A percentile compares a stretch with the other conserved stretches of the same genome.
Evolutionary conservation across 176 grass and related monocot species (phyloP).

Genomic region (Aegilops bicornis): DNA sequence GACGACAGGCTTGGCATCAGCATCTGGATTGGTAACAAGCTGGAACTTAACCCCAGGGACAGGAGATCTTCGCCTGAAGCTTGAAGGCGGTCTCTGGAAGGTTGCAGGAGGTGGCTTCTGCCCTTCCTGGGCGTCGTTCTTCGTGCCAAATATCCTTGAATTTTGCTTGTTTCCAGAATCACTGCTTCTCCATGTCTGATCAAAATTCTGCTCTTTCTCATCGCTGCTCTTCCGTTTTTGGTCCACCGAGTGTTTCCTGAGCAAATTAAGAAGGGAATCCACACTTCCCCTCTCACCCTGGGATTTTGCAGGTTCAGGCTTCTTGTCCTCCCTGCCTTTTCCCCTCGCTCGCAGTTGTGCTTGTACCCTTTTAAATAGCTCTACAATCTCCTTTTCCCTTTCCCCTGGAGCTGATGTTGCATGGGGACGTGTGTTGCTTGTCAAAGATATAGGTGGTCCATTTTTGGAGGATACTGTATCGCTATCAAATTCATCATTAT

Average conservation of each 20-base stretch:
- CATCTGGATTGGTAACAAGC: constrained; percentile 35
- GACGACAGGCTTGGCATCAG: not conserved
- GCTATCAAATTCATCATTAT: constrained; percentile 51
- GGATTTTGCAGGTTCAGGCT: constrained; percentile 54
- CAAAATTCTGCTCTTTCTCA: constrained; percentile 40
- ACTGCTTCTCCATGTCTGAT: constrained; percentile 42
- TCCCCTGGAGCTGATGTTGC: constrained; percentile 48
- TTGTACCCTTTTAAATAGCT: constrained; percentile 80
- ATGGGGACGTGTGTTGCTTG: constrained; percentile 40
- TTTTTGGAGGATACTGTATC: constrained; percentile 63
- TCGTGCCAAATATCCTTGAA: constrained; percentile 31
- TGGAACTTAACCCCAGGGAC: constrained; percentile 69
- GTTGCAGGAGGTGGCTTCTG: constrained; percentile 21
- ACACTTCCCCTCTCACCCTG: constrained; percentile 64
- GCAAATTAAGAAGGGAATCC: constrained; percentile 61
- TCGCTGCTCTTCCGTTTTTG: constrained; percentile 42
- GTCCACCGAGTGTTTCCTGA: constrained; percentile 63
- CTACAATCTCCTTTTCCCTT: constrained; percentile 72
- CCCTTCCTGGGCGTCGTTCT: constrained; percentile 40
- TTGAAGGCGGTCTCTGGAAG: constrained; percentile 49
- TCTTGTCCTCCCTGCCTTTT: constrained; percentile 59
- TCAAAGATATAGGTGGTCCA: constrained; percentile 53
- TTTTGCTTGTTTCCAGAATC: constrained; percentile 47
- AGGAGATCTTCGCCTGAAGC: constrained; percentile 52
- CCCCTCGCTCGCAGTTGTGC: constrained; percentile 51